phyloP scores from a whole-genome alignment of 148 eudicot species.

The Vaccinium myrtillus region DNA sequence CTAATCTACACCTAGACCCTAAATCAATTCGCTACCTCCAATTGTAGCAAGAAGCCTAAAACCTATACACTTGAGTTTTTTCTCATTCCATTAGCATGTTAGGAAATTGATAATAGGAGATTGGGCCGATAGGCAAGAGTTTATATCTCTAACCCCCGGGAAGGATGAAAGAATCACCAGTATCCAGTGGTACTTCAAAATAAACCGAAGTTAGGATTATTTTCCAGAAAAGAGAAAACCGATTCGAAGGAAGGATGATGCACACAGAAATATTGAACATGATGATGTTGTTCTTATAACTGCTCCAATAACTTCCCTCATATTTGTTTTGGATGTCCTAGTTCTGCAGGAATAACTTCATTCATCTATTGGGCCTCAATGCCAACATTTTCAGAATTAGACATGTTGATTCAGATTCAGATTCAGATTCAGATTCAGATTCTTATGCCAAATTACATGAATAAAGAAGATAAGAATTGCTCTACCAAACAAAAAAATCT shows the following conservation, averaged over 20 bases:
- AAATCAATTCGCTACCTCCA: slow-evolving; percentile 4
- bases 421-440: no score
- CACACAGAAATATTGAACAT: neutral
- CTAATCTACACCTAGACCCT: no score
- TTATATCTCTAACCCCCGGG: neutral
- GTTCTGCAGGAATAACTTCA: neutral
- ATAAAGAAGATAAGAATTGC: neutral
- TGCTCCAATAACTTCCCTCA: neutral
- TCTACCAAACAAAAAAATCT: neutral
- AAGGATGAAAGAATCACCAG: neutral
- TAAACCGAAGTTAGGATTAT: neutral
- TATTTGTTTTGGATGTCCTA: slow-evolving; percentile 5
- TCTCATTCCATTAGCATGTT: neutral
- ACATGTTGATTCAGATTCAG: neutral
- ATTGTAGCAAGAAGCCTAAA: neutral
- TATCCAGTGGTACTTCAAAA: neutral
- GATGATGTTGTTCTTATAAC: slow-evolving; percentile 4
- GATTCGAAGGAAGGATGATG: neutral
- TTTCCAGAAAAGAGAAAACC: neutral
- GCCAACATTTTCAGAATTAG: neutral
- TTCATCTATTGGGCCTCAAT: neutral
- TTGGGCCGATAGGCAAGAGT: neutral
- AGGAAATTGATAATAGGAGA: neutral
- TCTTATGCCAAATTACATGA: neutral
- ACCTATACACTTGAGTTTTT: neutral